Evolutionary conservation across 768 basidiomycete species (phyloP).

Genomic region (Leccinum subtestaceum): DNA sequence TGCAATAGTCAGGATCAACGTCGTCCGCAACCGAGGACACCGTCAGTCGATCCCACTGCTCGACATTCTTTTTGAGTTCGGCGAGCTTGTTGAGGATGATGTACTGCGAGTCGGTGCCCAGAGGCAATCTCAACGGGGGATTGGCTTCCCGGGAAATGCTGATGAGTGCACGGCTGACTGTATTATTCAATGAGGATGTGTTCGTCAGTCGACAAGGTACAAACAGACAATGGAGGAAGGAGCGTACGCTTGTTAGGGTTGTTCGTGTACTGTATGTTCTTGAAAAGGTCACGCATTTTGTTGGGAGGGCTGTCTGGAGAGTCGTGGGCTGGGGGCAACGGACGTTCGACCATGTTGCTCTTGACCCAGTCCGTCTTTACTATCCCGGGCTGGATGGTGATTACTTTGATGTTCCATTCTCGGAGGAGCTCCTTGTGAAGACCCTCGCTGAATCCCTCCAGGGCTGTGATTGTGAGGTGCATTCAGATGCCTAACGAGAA

Average conservation of each 20-base stretch:
- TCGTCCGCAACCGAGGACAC: constrained; percentile 22
- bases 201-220: background rate
- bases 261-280: background rate
- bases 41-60: constrained; percentile 11
- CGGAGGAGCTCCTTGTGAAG: constrained; percentile 22
- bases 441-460: constrained; percentile 28
- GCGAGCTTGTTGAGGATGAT: constrained; percentile 15
- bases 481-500: background rate
- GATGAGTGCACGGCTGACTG: constrained; percentile 18
- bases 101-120: constrained; percentile 20
- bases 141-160: constrained; percentile 17
- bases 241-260: constrained; percentile 13
- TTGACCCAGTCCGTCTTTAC: constrained; percentile 23
- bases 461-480: constrained; percentile 11
- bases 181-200: constrained; percentile 6
- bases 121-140: constrained; percentile 21
- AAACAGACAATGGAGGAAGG: background rate
- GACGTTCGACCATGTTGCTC: constrained; percentile 14
- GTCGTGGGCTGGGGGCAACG: constrained; percentile 17
- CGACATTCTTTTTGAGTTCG: constrained; percentile 16
- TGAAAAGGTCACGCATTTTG: constrained; percentile 10
- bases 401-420: constrained; percentile 29
- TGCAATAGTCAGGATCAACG: constrained; percentile 13
- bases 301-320: constrained; percentile 14
- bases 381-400: constrained; percentile 19